Percentiles rank a stretch among this genome's conserved stretches.
Evolutionary conservation across 2,329 filamentous ascomycete species (phyloP).

Genomic region (Hypoxylon sp.): DNA sequence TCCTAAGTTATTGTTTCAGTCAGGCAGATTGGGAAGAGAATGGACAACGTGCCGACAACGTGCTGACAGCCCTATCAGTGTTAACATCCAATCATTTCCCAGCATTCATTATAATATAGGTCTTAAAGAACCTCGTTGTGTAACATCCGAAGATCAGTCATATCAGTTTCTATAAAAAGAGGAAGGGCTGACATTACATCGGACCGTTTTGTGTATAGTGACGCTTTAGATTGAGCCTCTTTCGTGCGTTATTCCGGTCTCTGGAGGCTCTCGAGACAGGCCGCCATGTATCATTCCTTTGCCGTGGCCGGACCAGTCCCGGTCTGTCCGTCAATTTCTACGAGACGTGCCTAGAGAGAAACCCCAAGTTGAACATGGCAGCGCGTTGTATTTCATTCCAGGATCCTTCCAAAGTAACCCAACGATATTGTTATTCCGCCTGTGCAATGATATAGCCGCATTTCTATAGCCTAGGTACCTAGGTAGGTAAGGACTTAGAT

Average conservation of each 20-base stretch:
- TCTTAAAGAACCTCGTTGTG: neutral
- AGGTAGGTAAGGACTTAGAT: neutral
- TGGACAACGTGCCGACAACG: neutral
- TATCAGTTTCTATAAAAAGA: constrained; percentile 1
- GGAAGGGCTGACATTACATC: neutral
- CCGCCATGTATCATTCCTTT: neutral
- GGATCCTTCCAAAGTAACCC: neutral
- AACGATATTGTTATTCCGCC: neutral
- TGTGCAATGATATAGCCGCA: neutral
- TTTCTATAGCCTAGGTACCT: neutral
- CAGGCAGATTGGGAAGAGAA: neutral
- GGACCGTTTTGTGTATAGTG: neutral
- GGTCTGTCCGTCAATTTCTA: neutral
- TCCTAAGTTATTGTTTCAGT: neutral
- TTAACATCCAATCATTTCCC: neutral
- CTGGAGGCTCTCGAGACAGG: neutral
- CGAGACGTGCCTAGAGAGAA: neutral
- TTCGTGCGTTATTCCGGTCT: neutral
- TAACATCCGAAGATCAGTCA: neutral
- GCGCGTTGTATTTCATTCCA: neutral
- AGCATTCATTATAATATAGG: neutral
- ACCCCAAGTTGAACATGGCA: neutral
- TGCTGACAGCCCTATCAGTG: neutral
- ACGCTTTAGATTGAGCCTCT: neutral
- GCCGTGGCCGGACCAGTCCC: neutral